Percentiles rank a stretch among this genome's conserved stretches.
Evolutionary conservation across 805 yeast genomes (phyloP).

Genomic region (Candida andamanensis): DNA sequence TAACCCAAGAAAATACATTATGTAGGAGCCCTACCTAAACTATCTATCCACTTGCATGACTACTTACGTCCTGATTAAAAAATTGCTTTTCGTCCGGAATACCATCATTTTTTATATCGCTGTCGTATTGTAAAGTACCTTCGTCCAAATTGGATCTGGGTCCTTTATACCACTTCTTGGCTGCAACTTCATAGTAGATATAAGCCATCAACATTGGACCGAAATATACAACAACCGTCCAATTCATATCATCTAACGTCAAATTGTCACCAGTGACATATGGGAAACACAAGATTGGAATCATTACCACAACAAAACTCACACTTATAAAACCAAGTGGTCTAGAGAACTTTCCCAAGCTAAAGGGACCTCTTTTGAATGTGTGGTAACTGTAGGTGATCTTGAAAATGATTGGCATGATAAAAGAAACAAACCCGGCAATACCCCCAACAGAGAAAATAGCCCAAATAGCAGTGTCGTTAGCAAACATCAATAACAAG

Average conservation of each 20-base stretch:
- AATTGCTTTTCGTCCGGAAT: conserved; percentile 7
- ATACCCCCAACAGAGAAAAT: conserved; percentile 71
- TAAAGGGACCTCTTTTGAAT: conserved; percentile 65
- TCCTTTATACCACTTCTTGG: conserved; percentile 57
- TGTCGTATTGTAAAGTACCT: conserved; percentile 21
- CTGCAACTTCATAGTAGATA: conserved; percentile 47
- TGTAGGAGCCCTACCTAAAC: no score
- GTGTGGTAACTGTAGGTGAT: conserved; percentile 48
- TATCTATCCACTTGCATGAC: not conserved
- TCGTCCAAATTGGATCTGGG: conserved; percentile 50
- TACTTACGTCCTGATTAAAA: not conserved
- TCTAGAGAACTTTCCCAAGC: conserved; percentile 49
- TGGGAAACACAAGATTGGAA: conserved; percentile 60
- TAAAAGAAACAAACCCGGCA: conserved; percentile 61
- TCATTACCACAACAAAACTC: conserved; percentile 49
- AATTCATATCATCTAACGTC: conserved; percentile 48
- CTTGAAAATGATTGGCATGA: conserved; percentile 57
- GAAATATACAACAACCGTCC: conserved; percentile 59
- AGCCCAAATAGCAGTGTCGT: conserved; percentile 62
- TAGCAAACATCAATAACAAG: conserved; percentile 55
- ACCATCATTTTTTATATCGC: conserved; percentile 10
- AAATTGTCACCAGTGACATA: conserved; percentile 28
- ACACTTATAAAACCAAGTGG: conserved; percentile 46
- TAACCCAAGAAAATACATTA: no score
- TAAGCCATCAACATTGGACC: conserved; percentile 53